These are phyloP conservation scores for Penicillium sclerotigenum DNA, from an alignment of 2,329 filamentous ascomycete genomes.

Conservation along the genomic window DNA sequence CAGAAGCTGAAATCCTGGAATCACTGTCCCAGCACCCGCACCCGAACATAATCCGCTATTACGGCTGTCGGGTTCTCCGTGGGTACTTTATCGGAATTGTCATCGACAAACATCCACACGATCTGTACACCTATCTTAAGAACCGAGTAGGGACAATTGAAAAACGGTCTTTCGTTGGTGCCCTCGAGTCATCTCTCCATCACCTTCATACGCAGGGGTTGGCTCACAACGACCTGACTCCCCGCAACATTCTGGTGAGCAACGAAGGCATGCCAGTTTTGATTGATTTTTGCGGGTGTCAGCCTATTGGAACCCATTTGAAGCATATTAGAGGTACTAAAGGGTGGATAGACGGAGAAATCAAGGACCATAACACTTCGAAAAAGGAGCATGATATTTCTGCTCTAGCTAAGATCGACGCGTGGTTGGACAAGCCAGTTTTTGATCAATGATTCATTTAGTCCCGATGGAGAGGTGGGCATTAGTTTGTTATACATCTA, in stretches of 20 bases:
- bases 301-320: conserved; percentile 30
- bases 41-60: conserved; percentile 25
- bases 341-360: conserved; percentile 12
- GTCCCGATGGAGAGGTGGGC: not conserved
- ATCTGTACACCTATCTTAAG: not conserved
- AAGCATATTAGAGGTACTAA: conserved; percentile 42
- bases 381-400: not conserved
- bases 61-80: conserved; percentile 16
- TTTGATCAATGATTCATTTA: not conserved
- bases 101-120: conserved; percentile 15
- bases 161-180: conserved; percentile 1
- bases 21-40: conserved; percentile 21
- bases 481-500: not conserved
- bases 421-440: not conserved
- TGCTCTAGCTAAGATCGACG: not conserved
- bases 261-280: conserved; percentile 22
- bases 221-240: conserved; percentile 30
- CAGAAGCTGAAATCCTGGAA: conserved; percentile 14
- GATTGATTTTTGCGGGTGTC: conserved; percentile 26
- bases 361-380: not conserved
- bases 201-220: conserved; percentile 26
- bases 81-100: conserved; percentile 18
- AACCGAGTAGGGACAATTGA: not conserved
- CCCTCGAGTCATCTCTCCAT: conserved; percentile 22
- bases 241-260: conserved; percentile 26